These are phyloP conservation scores for Cyberlindnera maritima DNA, from an alignment of 805 yeast species.

Conservation along the genomic window DNA sequence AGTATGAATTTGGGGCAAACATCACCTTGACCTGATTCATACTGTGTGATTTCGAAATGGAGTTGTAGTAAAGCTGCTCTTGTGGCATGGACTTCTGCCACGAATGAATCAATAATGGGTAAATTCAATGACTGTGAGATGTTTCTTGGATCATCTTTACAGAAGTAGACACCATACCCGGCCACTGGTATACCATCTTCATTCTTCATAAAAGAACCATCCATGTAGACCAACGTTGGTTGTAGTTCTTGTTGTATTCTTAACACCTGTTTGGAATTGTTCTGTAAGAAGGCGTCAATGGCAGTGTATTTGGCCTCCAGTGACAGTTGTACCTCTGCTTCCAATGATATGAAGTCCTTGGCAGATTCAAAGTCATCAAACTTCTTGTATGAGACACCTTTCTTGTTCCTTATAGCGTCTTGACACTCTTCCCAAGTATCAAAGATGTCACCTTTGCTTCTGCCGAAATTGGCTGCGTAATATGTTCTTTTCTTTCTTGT, in stretches of 20 bases:
- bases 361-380: conserved; percentile 29
- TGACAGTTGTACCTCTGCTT: background rate
- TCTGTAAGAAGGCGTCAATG: conserved; percentile 3
- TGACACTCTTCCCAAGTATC: conserved; percentile 33
- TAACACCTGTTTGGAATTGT: conserved; percentile 5
- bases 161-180: conserved; percentile 80
- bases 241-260: conserved; percentile 8
- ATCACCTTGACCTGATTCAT: conserved; percentile 14
- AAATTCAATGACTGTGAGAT: conserved; percentile 48
- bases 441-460: conserved; percentile 28
- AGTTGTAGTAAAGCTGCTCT: conserved; percentile 48
- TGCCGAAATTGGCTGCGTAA: conserved; percentile 33
- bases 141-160: conserved; percentile 51
- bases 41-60: conserved; percentile 29
- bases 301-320: background rate
- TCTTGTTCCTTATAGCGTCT: conserved; percentile 27
- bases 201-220: conserved; percentile 64
- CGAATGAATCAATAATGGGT: conserved; percentile 62
- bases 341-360: conserved; percentile 8
- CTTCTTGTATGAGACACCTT: conserved; percentile 42
- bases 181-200: conserved; percentile 50
- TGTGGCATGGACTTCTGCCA: conserved; percentile 77
- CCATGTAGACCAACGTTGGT: conserved; percentile 52
- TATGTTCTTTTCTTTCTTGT: conserved; percentile 7
- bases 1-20: conserved; percentile 39